Evolutionary conservation across 192 early-diverging fungal genomes (phyloP).

Genomic region (Linnemannia elongata): DNA sequence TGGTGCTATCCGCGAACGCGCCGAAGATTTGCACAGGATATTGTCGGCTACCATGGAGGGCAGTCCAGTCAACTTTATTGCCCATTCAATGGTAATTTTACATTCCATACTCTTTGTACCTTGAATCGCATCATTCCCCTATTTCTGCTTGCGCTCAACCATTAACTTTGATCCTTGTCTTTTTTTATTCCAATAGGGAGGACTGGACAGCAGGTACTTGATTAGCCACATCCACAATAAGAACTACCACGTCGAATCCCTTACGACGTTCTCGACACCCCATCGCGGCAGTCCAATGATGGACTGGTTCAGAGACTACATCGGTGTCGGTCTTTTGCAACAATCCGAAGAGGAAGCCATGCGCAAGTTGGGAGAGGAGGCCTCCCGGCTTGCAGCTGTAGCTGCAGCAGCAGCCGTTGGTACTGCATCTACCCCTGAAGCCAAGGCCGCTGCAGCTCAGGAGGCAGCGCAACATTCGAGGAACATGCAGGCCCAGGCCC

Average conservation of each 20-base stretch:
- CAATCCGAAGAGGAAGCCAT: constrained; percentile 52
- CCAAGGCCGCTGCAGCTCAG: constrained; percentile 10
- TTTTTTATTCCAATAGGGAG: constrained; percentile 69
- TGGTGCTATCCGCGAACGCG: constrained; percentile 80
- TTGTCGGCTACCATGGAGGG: constrained; percentile 69
- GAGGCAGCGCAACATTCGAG: constrained; percentile 13
- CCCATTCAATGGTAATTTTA: constrained; percentile 87
- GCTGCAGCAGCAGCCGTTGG: constrained; percentile 35
- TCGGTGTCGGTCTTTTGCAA: constrained; percentile 81
- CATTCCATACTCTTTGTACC: neutral
- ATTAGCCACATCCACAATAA: constrained; percentile 84
- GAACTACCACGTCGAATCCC: constrained; percentile 78
- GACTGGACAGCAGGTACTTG: constrained; percentile 93
- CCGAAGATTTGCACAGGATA: constrained; percentile 78
- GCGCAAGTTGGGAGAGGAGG: constrained; percentile 39
- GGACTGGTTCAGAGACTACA: constrained; percentile 92
- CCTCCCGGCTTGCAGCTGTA: constrained; percentile 20
- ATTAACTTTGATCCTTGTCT: neutral
- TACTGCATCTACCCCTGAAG: neutral
- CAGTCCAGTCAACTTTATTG: constrained; percentile 86
- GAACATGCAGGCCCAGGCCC: constrained; percentile 9
- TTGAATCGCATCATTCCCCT: neutral
- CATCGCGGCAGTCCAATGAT: constrained; percentile 94
- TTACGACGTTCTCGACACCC: constrained; percentile 95
- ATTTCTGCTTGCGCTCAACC: neutral